Evolutionary conservation across 2,329 filamentous ascomycete species (phyloP), one percentile per base, ranked within the genome.

Genomic region (Tolypocladium nubicola): DNA sequence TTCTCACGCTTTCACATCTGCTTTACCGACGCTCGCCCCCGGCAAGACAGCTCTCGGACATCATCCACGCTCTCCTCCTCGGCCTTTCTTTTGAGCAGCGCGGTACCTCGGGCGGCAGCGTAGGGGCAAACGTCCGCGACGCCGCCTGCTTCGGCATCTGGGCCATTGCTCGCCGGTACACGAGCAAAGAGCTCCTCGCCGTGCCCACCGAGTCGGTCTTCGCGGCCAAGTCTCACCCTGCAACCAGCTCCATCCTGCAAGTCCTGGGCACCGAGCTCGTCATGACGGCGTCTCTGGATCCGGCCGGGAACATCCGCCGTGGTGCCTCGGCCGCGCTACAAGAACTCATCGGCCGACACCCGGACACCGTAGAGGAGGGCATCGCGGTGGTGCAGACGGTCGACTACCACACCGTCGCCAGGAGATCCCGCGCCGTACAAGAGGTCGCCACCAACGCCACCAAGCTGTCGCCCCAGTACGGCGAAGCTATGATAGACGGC

Each of bases 101-200:
- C 58, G 89, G 87, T 52, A 83, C 90, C 0, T 90, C 90, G 3
- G 93, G 94, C n/a, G 85, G 82, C 14, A 92, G 90, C 3, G 79
- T 93, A 13, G 94, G 94, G 2, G 87, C 89, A 1, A 96, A 95
- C 64, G 92, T 99, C 19, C 84, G 94, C 52, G 94, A 99, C 74
- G 93, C 94, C 14, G 90, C 94, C 3, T 97, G 92, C 69, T 99
- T 97, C 69, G 94, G 94, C 8, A 87, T 97, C 30, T 99, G 94
- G 94, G 88, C 92, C 1, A 71, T 97, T 9, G 90, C 93, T 26
- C 82, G 94, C 57, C 86, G 93, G 56, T 99, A 97, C 65, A 85
- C 83, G 1, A 96, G 91, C 0, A 67, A 76, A 0, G 93, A 97
- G 69, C 78, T 97, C 8, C 76, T 87, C 13, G 76, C 77, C 0